phyloP scores from a whole-genome alignment of 768 basidiomycete species.

The Boletellus emodensis region DNA sequence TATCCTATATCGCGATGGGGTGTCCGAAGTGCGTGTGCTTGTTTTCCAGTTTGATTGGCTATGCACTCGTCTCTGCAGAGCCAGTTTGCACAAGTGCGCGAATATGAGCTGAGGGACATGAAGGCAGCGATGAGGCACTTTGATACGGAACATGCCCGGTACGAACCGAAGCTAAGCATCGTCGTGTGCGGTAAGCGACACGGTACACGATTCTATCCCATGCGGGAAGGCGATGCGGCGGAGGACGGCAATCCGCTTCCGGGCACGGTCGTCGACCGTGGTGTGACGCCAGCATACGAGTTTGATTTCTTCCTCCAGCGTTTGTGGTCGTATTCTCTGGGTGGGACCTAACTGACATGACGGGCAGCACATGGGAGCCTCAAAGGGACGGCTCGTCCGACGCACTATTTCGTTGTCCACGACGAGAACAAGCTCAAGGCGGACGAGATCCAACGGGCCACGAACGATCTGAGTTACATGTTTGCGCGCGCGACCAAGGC shows the following conservation, averaged over 20 bases:
- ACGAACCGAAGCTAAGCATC: constrained; percentile 48
- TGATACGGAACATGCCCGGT: constrained; percentile 26
- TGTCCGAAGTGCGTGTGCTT: constrained; percentile 57
- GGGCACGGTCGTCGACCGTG: constrained; percentile 54
- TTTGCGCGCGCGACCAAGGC: constrained; percentile 56
- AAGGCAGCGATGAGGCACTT: constrained; percentile 39
- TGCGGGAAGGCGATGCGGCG: constrained; percentile 35
- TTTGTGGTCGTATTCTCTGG: constrained; percentile 4
- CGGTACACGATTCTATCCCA: constrained; percentile 54
- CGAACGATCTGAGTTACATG: constrained; percentile 50
- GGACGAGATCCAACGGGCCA: constrained; percentile 47
- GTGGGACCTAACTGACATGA: not conserved
- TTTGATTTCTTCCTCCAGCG: constrained; percentile 56
- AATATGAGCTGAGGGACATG: constrained; percentile 41
- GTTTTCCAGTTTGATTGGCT: not conserved
- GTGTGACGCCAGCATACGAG: constrained; percentile 50
- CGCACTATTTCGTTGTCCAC: constrained; percentile 53
- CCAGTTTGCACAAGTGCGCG: constrained; percentile 44
- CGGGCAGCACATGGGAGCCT: constrained; percentile 38
- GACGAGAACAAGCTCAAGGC: constrained; percentile 50
- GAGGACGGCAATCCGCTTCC: constrained; percentile 47
- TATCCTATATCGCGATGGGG: constrained; percentile 62
- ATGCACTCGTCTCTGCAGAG: constrained; percentile 28
- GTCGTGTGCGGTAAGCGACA: constrained; percentile 55
- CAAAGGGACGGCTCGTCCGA: constrained; percentile 44